phyloP scores from a whole-genome alignment of 2,329 filamentous ascomycete species.

The Fusarium dimerum region DNA sequence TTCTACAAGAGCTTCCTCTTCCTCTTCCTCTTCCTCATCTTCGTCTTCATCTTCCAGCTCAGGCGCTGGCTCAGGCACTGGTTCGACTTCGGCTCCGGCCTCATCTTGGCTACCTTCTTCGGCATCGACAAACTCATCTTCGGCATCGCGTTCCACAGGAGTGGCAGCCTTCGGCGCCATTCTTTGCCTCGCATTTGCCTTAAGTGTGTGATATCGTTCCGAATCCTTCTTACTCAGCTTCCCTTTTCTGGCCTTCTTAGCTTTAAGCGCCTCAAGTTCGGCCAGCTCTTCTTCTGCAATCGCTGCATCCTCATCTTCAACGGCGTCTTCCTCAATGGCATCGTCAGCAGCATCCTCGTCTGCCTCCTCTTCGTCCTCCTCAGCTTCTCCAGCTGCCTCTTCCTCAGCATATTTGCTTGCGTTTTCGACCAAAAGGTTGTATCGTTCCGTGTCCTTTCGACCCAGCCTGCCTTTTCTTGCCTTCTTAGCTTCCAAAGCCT shows the following conservation, averaged over 20 bases:
- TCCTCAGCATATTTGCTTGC: slow-evolving; percentile 12
- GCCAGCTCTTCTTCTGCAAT: slow-evolving; percentile 15
- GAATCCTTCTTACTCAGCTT: slow-evolving; percentile 27
- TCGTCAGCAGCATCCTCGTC: slow-evolving; percentile 13
- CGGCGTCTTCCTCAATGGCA: slow-evolving; percentile 10
- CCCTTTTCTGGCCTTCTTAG: slow-evolving; percentile 26
- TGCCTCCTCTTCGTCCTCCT: slow-evolving; percentile 30
- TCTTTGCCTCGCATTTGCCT: slow-evolving; percentile 23
- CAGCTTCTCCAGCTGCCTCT: slow-evolving; percentile 12
- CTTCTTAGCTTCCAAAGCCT: slow-evolving; percentile 36
- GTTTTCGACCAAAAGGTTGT: slow-evolving; percentile 5
- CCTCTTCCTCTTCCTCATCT: background rate
- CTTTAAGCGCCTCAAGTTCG: slow-evolving; percentile 17
- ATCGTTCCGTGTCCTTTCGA: slow-evolving; percentile 14
- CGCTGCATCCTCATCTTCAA: slow-evolving; percentile 27
- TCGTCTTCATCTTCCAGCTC: slow-evolving; percentile 6
- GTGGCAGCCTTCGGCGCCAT: slow-evolving; percentile 23
- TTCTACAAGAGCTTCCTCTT: slow-evolving; percentile 7
- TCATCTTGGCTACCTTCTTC: background rate
- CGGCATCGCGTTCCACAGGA: slow-evolving; percentile 9
- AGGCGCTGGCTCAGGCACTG: slow-evolving; percentile 18
- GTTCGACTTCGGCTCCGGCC: slow-evolving; percentile 4
- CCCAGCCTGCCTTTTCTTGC: slow-evolving; percentile 34
- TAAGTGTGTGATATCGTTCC: slow-evolving; percentile 19
- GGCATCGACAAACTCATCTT: background rate